Conservation (phyloP, 2,329 filamentous ascomycete genomes). For the Monosporascus sp. region DNA sequence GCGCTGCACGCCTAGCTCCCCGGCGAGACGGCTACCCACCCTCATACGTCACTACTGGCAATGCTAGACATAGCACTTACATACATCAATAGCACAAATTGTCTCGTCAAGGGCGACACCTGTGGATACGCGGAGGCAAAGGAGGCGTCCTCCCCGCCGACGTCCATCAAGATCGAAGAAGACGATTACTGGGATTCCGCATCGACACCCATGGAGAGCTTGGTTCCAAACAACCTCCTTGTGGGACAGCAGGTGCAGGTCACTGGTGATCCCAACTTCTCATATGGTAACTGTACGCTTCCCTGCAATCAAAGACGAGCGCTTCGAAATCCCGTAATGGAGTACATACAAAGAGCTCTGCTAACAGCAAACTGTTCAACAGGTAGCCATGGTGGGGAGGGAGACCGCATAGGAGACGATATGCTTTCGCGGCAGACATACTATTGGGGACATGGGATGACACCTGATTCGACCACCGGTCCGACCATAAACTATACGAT, state of each 20-base stretch:
- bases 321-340: no score
- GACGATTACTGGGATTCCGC: background rate
- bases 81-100: constrained; percentile 15
- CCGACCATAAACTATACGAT: background rate
- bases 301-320: background rate
- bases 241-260: background rate
- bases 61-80: constrained; percentile 1
- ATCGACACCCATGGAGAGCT: background rate
- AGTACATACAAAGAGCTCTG: background rate
- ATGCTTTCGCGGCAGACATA: background rate
- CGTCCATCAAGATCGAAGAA: background rate
- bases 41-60: background rate
- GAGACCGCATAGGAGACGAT: background rate
- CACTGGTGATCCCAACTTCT: background rate
- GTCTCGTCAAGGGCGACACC: constrained; percentile 18
- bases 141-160: constrained; percentile 3
- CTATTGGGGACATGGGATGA: background rate
- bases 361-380: background rate
- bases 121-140: constrained; percentile 17
- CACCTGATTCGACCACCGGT: background rate
- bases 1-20: background rate
- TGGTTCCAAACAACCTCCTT: background rate
- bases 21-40: background rate
- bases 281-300: background rate
- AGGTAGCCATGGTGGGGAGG: background rate